Evolutionary conservation across 2,329 filamentous ascomycete genomes (phyloP), one percentile per base, ranked within the genome.

Genomic region (Botrytis byssoidea): DNA sequence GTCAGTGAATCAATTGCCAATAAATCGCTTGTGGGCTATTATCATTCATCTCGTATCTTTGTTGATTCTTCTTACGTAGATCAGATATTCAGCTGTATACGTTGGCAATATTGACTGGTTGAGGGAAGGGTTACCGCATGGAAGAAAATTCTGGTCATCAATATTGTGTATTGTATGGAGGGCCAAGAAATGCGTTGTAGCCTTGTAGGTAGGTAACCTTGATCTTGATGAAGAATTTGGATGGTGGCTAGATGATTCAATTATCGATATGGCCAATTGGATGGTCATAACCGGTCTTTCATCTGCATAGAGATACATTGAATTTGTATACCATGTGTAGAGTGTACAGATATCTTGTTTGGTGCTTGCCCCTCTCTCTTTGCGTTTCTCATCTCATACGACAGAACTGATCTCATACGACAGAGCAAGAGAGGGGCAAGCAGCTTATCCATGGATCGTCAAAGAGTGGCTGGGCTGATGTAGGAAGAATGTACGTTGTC

Each of bases 381-480:
- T 14, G 20, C 22, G 20, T 25, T 40, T 61, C 35, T 61, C 35
- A 7, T 61, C 35, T 61, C 22, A 55, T 29, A 29, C 42, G 7
- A 48, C 6, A 22, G 35, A 46, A 18, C 7, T 32, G n/a, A 32
- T n/a, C 42, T 66, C 29, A 25, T 66, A 48, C 42, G 8, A 66
- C 12, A 22, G 35, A 46, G 44, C 44, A 9, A 9, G 35, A 66
- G 65, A 67, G 65, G 65, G 65, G 65, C 55, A 55, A 18, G 61
- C 40, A 65, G 63, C 42, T 65, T 65, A 25, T n/a, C n/a, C n/a
- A n/a, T n/a, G n/a, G n/a, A n/a, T n/a, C 64, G 25, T 51, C 44
- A 37, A 10, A 25, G 44, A 29, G 14, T n/a, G 32, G 44, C 32
- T n/a, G 44, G 22, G 29, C 44, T 51, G 64, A 51, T 48, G 29